Evolutionary conservation across 495 filamentous ascomycete species (phyloP).

Genomic region (Lentithecium fluviatile): DNA sequence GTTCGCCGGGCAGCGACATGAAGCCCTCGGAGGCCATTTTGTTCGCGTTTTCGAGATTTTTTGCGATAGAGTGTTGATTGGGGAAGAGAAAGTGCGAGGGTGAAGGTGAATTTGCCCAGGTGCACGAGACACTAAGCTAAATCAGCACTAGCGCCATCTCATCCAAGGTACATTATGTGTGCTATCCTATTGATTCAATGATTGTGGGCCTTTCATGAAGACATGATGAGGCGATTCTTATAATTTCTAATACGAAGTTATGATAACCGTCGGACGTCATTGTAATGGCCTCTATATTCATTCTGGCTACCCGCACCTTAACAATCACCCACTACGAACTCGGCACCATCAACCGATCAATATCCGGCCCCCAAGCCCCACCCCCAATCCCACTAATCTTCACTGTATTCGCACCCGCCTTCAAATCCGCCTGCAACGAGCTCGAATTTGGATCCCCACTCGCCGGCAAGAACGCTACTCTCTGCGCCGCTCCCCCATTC

Average conservation of each 20-base stretch:
- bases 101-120: not conserved
- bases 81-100: not conserved
- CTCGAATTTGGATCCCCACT: slow-evolving; percentile 43
- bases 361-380: slow-evolving; percentile 51
- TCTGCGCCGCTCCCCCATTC: slow-evolving; percentile 49
- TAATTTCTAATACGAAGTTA: too few species aligned
- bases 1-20: not conserved
- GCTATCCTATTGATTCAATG: too few species aligned
- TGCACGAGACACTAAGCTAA: not conserved
- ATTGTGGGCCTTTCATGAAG: too few species aligned
- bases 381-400: slow-evolving; percentile 47
- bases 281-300: too few species aligned
- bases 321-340: slow-evolving; percentile 33
- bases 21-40: not conserved
- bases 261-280: too few species aligned
- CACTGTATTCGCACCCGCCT: slow-evolving; percentile 49
- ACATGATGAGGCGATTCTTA: too few species aligned
- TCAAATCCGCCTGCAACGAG: slow-evolving; percentile 48
- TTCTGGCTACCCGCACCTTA: not conserved
- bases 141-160: not conserved
- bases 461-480: slow-evolving; percentile 51
- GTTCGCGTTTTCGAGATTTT: not conserved
- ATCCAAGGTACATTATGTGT: too few species aligned
- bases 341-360: slow-evolving; percentile 58
- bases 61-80: not conserved